These are phyloP conservation scores for Xerocomellus chrysenteron DNA, from an alignment of 768 basidiomycete genomes.

Conservation along the genomic window DNA sequence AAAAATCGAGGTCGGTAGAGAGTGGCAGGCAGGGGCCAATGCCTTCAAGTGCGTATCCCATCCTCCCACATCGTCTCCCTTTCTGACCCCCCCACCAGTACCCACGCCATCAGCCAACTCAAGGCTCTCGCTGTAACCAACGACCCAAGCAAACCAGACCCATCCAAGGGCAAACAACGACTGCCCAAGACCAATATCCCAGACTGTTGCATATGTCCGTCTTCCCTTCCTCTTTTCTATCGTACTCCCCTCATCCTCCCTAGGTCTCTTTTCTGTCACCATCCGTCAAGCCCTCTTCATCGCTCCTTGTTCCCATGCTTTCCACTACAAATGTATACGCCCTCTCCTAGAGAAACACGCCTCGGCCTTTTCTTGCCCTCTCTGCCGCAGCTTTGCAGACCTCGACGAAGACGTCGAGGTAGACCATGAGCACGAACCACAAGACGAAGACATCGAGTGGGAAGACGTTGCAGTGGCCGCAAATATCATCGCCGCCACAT, in stretches of 20 bases:
- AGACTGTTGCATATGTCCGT: constrained; percentile 93
- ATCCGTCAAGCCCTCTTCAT: constrained; percentile 97
- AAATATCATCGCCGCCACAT: not conserved
- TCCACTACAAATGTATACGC: constrained; percentile 96
- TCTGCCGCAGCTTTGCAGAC: constrained; percentile 93
- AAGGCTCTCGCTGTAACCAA: constrained; percentile 57
- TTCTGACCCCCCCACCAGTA: constrained; percentile 38
- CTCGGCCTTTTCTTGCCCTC: constrained; percentile 91
- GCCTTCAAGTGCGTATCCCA: constrained; percentile 67
- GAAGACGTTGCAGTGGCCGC: constrained; percentile 10
- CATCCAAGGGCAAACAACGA: constrained; percentile 23
- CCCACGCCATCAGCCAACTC: constrained; percentile 78
- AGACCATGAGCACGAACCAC: constrained; percentile 40
- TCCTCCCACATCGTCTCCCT: not conserved
- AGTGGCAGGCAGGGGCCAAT: constrained; percentile 88
- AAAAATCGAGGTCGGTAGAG: constrained; percentile 82
- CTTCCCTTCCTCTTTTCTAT: not conserved
- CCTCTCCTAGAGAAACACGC: constrained; percentile 87
- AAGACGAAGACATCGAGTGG: constrained; percentile 30
- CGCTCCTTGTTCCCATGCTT: constrained; percentile 94
- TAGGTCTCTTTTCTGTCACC: constrained; percentile 79
- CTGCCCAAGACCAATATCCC: constrained; percentile 49
- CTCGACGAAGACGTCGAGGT: constrained; percentile 94
- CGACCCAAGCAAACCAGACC: constrained; percentile 17
- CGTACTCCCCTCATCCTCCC: not conserved